These are phyloP conservation scores for Colletotrichum shisoi DNA, from an alignment of 2,329 filamentous ascomycete species.

Conservation along the genomic window DNA sequence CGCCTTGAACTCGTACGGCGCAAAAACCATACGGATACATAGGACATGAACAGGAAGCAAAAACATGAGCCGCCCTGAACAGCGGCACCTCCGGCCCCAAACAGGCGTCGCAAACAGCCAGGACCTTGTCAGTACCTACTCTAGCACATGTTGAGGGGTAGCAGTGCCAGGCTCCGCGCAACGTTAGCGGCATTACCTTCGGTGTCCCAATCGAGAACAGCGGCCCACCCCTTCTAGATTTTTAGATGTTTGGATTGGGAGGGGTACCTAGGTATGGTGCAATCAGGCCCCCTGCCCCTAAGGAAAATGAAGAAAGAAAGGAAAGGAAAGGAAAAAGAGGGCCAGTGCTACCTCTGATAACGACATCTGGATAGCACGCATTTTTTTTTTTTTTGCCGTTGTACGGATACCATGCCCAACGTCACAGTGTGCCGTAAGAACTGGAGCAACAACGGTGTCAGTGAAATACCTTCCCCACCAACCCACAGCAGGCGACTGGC, in stretches of 20 bases:
- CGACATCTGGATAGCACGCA: not conserved
- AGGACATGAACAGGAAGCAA: not conserved
- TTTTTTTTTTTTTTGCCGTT: conserved; percentile 2
- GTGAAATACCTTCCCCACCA: conserved; percentile 13
- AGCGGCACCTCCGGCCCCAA: conserved; percentile 24
- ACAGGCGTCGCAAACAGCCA: conserved; percentile 21
- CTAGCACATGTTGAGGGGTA: conserved; percentile 20
- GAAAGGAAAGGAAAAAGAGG: not conserved
- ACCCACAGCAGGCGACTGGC: conserved; percentile 27
- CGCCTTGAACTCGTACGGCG: not conserved
- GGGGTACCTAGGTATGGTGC: conserved; percentile 13
- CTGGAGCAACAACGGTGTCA: not conserved
- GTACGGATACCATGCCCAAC: conserved; percentile 9
- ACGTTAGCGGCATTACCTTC: conserved; percentile 27
- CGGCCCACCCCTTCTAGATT: conserved; percentile 14
- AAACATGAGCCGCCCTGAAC: conserved; percentile 24
- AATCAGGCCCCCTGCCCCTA: conserved; percentile 13
- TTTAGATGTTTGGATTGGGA: not conserved
- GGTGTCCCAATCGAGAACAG: conserved; percentile 34
- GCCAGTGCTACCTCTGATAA: not conserved
- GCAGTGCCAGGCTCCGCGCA: conserved; percentile 17
- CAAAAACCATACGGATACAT: not conserved
- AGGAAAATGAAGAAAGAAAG: not conserved
- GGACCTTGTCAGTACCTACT: conserved; percentile 25
- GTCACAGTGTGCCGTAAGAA: not conserved